Evolutionary conservation across 2,329 filamentous ascomycete species (phyloP), one percentile per base, ranked within the genome.

Genomic region (Colletotrichum sp.): DNA sequence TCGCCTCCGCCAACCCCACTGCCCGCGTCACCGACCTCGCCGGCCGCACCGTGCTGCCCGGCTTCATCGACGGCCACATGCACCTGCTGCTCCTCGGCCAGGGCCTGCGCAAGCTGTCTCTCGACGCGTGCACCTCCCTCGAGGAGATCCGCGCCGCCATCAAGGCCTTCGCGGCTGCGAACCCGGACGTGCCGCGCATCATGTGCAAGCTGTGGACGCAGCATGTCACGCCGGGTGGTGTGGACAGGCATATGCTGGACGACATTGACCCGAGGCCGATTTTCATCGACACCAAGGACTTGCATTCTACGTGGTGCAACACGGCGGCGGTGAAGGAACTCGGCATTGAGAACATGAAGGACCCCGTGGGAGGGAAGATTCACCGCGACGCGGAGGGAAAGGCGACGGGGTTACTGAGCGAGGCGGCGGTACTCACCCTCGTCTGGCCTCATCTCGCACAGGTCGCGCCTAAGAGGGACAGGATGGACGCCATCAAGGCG

Each of bases 291-390:
- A 87, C 88, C 4, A 90, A 90, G 77, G 90, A 91, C 70, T 81
- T 92, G 77, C 90, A 92, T 79, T 90, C 88, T 0, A 87, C 88
- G 2, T 92, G 90, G 90, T 91, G 89, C 80, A 91, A 88, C 78
- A 87, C 84, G 9, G 85, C 87, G 2, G 90, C 87, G 1, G 79
- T 92, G 8, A 77, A 83, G 59, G 90, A 92, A 80, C 85, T 92
- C 81, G 84, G 83, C 5, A 81, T 90, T 9, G 82, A 86, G 34
- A 82, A 86, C 6, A 84, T 87, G 78, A 81, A 86, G 4, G 87
- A 89, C 36, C 90, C 89, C 0, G 84, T 85, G 0, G 90, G 90
- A 0, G 90, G 90, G 3, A 88, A 83, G 3, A 90, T 92, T 52
- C 87, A 89, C 77, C 84, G 90, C 4, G 89, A 90, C 71, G 83